phyloP scores from a whole-genome alignment of 2,329 filamentous ascomycete genomes.

The Paecilomyces sp. region DNA sequence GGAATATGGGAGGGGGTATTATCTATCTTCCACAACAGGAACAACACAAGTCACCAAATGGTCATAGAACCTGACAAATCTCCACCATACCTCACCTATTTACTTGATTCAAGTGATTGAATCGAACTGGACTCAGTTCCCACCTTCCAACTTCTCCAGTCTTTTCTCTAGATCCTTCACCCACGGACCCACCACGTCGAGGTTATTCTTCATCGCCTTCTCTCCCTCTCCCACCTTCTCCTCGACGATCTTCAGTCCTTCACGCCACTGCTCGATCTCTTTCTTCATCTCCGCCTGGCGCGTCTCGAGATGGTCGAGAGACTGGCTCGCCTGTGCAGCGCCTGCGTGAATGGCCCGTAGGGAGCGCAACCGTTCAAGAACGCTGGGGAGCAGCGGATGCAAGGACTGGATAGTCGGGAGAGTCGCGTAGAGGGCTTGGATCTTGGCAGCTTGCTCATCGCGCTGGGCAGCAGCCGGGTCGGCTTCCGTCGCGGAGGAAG shows the following conservation, averaged over 20 bases:
- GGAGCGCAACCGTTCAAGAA: slow-evolving; percentile 79
- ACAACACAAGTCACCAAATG: too few species aligned
- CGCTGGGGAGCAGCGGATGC: slow-evolving; percentile 72
- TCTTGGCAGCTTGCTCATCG: slow-evolving; percentile 70
- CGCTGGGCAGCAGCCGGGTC: slow-evolving; percentile 33
- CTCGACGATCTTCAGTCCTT: slow-evolving; percentile 73
- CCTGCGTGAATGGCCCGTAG: slow-evolving; percentile 79
- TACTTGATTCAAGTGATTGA: not conserved
- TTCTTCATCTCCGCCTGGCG: slow-evolving; percentile 73
- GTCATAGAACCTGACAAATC: too few species aligned
- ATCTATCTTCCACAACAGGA: not conserved
- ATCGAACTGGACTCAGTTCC: not conserved
- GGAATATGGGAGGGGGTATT: not conserved
- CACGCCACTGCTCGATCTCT: slow-evolving; percentile 81
- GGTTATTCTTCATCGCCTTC: slow-evolving; percentile 66
- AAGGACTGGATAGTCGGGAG: slow-evolving; percentile 83
- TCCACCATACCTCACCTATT: too few species aligned
- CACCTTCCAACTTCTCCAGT: slow-evolving; percentile 52
- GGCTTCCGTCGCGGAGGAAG: slow-evolving; percentile 48
- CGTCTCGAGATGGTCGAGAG: slow-evolving; percentile 68
- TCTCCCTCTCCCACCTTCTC: slow-evolving; percentile 64
- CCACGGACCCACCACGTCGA: slow-evolving; percentile 80
- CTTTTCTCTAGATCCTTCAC: slow-evolving; percentile 78
- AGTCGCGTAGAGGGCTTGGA: slow-evolving; percentile 85
- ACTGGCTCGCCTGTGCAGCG: slow-evolving; percentile 72